Percentiles rank a stretch among this genome's conserved stretches.
Evolutionary conservation across 169 alveolate species (phyloP).

Genomic region (Eimeria maxima): DNA sequence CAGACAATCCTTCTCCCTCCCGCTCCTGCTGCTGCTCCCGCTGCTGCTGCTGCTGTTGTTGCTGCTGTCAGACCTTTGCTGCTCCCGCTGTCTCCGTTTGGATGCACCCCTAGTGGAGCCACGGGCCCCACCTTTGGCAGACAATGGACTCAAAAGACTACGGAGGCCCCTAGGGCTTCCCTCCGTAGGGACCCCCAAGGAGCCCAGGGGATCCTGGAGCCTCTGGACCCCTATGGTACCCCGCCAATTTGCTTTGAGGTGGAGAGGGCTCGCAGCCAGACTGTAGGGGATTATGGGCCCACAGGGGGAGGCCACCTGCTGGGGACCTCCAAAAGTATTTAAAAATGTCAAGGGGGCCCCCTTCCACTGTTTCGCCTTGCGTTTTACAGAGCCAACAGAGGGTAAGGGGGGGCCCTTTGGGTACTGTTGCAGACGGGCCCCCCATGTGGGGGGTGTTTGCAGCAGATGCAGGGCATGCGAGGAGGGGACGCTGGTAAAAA

Average conservation of each 20-base stretch:
- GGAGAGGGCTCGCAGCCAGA: neutral
- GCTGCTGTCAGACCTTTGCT: slow-evolving; percentile 23
- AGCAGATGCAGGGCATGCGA: too few relatives aligned
- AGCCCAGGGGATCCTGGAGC: too few relatives aligned
- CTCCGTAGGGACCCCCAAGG: neutral
- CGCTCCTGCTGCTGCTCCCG: slow-evolving; percentile 46
- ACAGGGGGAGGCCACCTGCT: neutral
- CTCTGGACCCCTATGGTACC: slow-evolving; percentile 4
- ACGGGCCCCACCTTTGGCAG: slow-evolving; percentile 9
- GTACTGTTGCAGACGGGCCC: too few relatives aligned
- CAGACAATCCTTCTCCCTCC: neutral
- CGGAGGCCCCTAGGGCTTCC: slow-evolving; percentile 11
- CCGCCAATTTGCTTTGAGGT: neutral
- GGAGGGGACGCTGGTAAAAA: too few relatives aligned
- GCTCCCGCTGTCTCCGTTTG: neutral
- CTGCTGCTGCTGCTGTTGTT: slow-evolving; percentile 65
- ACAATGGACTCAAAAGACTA: neutral
- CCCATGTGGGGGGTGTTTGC: too few relatives aligned
- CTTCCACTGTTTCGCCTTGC: too few relatives aligned
- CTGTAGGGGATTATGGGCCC: neutral
- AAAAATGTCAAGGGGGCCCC: neutral
- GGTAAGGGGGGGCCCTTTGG: too few relatives aligned
- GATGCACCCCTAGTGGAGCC: neutral
- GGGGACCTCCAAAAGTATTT: neutral
- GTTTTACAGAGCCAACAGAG: neutral